Evolutionary conservation across 2,329 filamentous ascomycete genomes (phyloP), one percentile per base, ranked within the genome.

Genomic region (Fusarium goolgardi): DNA sequence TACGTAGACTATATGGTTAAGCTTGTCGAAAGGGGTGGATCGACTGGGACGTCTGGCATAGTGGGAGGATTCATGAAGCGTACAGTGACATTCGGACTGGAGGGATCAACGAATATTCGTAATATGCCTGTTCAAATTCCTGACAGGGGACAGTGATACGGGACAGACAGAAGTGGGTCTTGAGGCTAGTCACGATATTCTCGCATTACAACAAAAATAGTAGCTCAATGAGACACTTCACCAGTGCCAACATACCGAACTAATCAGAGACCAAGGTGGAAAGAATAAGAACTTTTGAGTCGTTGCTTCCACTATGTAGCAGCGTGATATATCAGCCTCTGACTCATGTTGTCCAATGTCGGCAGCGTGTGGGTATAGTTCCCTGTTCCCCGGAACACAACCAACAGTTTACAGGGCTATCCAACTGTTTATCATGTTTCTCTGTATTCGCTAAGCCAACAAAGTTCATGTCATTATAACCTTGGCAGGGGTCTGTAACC

Each of bases 241-340:
- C 3, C 13, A 7, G 15, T 7, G 9, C 32, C 32, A 34, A 34
- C 32, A 34, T 18, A 34, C 13, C 7, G 7, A 4, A 34, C 15
- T 34, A 6, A 16, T 6, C 15, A 39, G 10, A 6, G 2, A 12
- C n/a, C 20, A 5, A 39, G 1, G 6, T 7, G 6, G 7, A 20
- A 20, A 3, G 12, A 39, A 4, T 2, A 20, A 3, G 12, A 39
- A 4, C 4, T 21, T 2, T 8, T 1, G 5, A 39, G n/a, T 21
- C 6, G 13, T 9, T 20, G n/a, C 0, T 39, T 13, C 3, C 2
- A 1, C 0, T 7, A 39, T 39, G 6, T 7, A 15, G 8, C n/a
- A n/a, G n/a, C n/a, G n/a, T 34, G 16, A 15, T 1, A 20, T 39
- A 20, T 20, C 6, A 39, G 11, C 11, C 35, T n/a, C 35, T 21